Percentiles rank a stretch among this genome's conserved stretches.
Evolutionary conservation across 2,329 filamentous ascomycete species (phyloP).

Genomic region (Hortaea sp.): DNA sequence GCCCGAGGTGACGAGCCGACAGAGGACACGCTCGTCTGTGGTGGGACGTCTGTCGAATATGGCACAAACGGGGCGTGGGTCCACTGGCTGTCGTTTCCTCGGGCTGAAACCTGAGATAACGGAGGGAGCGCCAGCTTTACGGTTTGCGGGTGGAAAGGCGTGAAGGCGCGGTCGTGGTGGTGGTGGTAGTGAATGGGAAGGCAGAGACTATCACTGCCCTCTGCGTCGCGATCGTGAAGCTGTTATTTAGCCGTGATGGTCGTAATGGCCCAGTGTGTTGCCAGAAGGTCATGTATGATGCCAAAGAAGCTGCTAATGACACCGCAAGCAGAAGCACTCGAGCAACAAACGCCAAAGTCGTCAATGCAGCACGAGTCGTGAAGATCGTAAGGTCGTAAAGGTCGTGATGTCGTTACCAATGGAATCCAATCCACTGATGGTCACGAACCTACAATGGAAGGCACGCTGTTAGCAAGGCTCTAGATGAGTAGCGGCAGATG

Average conservation of each 20-base stretch:
- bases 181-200: not conserved
- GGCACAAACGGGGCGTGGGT: conserved; percentile 52
- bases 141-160: conserved; percentile 34
- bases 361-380: conserved; percentile 24
- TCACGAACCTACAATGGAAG: conserved; percentile 11
- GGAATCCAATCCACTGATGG: conserved; percentile 16
- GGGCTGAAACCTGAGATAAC: conserved; percentile 72
- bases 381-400: conserved; percentile 17
- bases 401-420: conserved; percentile 21
- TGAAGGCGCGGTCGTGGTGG: not conserved
- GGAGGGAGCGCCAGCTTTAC: conserved; percentile 92
- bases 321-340: conserved; percentile 2
- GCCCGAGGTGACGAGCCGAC: conserved; percentile 66
- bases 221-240: conserved; percentile 1
- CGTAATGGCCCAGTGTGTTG: not conserved
- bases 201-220: not conserved
- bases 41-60: conserved; percentile 58
- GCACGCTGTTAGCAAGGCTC: conserved; percentile 7
- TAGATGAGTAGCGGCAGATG: conserved; percentile 4
- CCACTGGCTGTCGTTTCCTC: conserved; percentile 62
- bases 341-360: conserved; percentile 20
- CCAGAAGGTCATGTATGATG: conserved; percentile 4
- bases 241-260: not conserved
- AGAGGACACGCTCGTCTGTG: conserved; percentile 54
- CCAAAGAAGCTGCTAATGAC: conserved; percentile 1